A percentile compares a stretch with the other conserved stretches of the same genome.
phyloP scores from a whole-genome alignment of 371 early-diverging fungal genomes.

The Apophysomyces sp. region DNA sequence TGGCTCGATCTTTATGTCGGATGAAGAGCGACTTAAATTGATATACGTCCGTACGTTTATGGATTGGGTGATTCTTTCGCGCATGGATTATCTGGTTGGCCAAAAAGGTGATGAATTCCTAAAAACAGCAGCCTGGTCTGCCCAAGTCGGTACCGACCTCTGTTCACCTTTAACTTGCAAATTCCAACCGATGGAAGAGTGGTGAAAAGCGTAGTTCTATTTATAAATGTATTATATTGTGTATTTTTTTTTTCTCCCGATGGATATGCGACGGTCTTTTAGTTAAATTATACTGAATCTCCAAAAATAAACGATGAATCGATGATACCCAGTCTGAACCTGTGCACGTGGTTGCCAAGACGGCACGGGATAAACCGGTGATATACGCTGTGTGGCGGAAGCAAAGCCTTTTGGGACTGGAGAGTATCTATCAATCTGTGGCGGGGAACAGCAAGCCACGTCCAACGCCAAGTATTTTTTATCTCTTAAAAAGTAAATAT shows the following conservation, averaged over 20 bases:
- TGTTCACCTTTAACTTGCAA: background rate
- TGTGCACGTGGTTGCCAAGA: background rate
- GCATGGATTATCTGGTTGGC: constrained; percentile 47
- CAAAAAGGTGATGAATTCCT: constrained; percentile 21
- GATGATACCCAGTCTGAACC: background rate
- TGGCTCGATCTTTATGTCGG: background rate
- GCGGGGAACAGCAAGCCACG: background rate
- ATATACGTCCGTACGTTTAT: constrained; percentile 34
- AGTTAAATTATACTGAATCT: background rate
- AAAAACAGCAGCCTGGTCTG: constrained; percentile 45
- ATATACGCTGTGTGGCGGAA: background rate
- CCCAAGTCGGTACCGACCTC: constrained; percentile 42
- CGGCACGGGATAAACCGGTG: background rate
- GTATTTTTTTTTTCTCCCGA: background rate
- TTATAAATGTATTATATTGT: background rate
- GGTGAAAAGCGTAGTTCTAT: background rate
- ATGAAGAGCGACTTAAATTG: constrained; percentile 21
- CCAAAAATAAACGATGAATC: background rate
- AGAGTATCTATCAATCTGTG: background rate
- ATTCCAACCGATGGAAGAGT: background rate
- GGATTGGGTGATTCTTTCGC: constrained; percentile 45
- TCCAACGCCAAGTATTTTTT: background rate
- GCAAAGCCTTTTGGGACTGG: background rate
- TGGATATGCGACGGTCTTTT: no score
- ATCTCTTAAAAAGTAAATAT: background rate